phyloP scores from a whole-genome alignment of 108 stramenopile species.

The Craspedostauros australis region DNA sequence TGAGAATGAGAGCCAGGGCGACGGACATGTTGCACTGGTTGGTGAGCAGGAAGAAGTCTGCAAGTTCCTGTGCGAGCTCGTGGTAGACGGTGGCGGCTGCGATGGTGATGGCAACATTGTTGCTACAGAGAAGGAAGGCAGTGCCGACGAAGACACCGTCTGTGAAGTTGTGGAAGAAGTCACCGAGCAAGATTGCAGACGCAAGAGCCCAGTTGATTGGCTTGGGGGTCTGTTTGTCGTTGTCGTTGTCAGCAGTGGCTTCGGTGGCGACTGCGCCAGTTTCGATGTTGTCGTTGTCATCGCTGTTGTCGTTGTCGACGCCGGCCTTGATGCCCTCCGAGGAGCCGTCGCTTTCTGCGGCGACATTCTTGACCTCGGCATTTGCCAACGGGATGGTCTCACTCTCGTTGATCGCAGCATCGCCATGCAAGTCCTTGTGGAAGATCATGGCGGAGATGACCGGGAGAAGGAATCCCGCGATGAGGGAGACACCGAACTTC shows the following conservation, averaged over 20 bases:
- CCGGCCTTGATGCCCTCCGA: not conserved
- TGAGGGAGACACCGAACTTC: slow-evolving; percentile 56
- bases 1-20: slow-evolving; percentile 42
- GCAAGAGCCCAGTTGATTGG: slow-evolving; percentile 13
- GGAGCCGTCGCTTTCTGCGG: not conserved
- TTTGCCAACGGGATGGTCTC: too few species aligned
- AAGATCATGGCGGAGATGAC: slow-evolving; percentile 43
- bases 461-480: slow-evolving; percentile 68
- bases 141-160: slow-evolving; percentile 83
- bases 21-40: slow-evolving; percentile 46
- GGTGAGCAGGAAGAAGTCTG: slow-evolving; percentile 72
- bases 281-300: slow-evolving; percentile 3
- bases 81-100: slow-evolving; percentile 58
- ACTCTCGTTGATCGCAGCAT: not conserved
- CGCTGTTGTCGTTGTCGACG: slow-evolving; percentile 7
- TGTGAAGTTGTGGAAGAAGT: slow-evolving; percentile 73
- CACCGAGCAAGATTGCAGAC: slow-evolving; percentile 43
- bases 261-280: not conserved
- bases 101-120: slow-evolving; percentile 39
- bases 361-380: not conserved
- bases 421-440: slow-evolving; percentile 10
- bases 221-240: not conserved
- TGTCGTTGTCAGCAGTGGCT: slow-evolving; percentile 8
- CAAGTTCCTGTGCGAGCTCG: slow-evolving; percentile 81
- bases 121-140: slow-evolving; percentile 55